These are phyloP conservation scores for Pichia paraexigua DNA, from an alignment of 805 yeast genomes.

Conservation along the genomic window DNA sequence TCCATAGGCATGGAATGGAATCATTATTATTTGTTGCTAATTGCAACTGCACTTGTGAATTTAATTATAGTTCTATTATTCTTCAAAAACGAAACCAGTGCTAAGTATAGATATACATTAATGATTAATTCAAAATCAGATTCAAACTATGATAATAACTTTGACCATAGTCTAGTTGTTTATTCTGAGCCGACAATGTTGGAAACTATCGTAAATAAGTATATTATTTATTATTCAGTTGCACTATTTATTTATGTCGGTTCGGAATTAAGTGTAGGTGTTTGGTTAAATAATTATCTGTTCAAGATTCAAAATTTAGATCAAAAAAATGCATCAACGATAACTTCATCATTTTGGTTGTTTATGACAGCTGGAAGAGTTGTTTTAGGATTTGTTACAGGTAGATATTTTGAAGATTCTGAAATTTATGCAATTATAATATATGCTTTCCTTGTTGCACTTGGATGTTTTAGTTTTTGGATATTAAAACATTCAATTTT, in stretches of 20 bases:
- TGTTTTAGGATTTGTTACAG: conserved; percentile 41
- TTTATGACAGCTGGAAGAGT: conserved; percentile 44
- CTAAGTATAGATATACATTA: conserved; percentile 33
- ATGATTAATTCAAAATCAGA: conserved; percentile 5
- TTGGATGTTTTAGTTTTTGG: conserved; percentile 30
- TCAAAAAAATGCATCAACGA: conserved; percentile 35
- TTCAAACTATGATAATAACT: conserved; percentile 13
- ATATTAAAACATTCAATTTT: conserved; percentile 16
- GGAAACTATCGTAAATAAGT: conserved; percentile 26
- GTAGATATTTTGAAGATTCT: conserved; percentile 31
- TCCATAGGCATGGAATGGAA: conserved; percentile 36
- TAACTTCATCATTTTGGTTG: conserved; percentile 45
- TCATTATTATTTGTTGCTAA: conserved; percentile 35
- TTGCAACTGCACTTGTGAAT: conserved; percentile 21
- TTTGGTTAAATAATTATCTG: conserved; percentile 44
- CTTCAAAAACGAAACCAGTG: conserved; percentile 37
- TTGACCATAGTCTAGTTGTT: conserved; percentile 5
- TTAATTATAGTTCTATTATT: conserved; percentile 21
- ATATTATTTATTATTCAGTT: conserved; percentile 34
- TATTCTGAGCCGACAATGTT: conserved; percentile 10
- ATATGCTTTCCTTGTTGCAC: conserved; percentile 30
- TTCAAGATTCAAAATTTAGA: conserved; percentile 31
- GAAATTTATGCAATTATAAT: conserved; percentile 35
- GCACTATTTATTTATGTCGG: conserved; percentile 44
- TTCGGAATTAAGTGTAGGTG: conserved; percentile 44